A percentile compares a stretch with the other conserved stretches of the same genome.
These are phyloP conservation scores for Microcera coccophila DNA, from an alignment of 2,329 filamentous ascomycete genomes.

Conservation along the genomic window DNA sequence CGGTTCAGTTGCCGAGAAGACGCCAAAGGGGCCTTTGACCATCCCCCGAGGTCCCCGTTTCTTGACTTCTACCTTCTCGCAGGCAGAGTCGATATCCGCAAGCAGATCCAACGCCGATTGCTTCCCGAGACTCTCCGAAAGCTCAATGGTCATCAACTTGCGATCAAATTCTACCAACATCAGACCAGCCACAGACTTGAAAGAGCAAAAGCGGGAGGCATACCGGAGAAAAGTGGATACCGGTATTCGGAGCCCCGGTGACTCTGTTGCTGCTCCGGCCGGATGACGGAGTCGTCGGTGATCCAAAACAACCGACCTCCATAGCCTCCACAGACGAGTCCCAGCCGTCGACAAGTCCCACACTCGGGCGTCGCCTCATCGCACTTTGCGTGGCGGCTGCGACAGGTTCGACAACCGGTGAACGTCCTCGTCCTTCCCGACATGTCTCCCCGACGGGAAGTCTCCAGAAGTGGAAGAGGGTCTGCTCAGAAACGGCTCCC, in stretches of 20 bases:
- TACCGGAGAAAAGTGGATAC: constrained; percentile 41
- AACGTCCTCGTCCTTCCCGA: constrained; percentile 31
- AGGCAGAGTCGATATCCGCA: constrained; percentile 23
- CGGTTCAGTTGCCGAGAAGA: constrained; percentile 12
- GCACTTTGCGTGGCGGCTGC: constrained; percentile 42
- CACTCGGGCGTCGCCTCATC: constrained; percentile 41
- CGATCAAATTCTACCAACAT: constrained; percentile 16
- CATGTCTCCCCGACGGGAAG: too few relatives aligned
- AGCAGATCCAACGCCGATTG: constrained; percentile 20
- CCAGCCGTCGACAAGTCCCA: constrained; percentile 33
- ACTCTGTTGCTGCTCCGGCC: constrained; percentile 19
- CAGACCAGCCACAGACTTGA: not conserved
- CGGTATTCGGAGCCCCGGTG: constrained; percentile 33
- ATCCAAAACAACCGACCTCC: constrained; percentile 34
- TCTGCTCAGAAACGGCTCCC: not conserved
- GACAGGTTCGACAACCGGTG: constrained; percentile 33
- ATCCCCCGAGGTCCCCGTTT: constrained; percentile 1
- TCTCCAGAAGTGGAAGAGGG: constrained; percentile 21
- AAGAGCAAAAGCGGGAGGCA: constrained; percentile 22
- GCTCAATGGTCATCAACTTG: constrained; percentile 23
- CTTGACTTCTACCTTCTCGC: constrained; percentile 12
- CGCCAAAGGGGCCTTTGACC: constrained; percentile 20
- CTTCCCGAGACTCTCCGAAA: constrained; percentile 30
- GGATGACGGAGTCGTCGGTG: constrained; percentile 21
- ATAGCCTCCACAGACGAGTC: constrained; percentile 38